Conservation (phyloP, 768 basidiomycete genomes). For the Tylopilus sp. region DNA sequence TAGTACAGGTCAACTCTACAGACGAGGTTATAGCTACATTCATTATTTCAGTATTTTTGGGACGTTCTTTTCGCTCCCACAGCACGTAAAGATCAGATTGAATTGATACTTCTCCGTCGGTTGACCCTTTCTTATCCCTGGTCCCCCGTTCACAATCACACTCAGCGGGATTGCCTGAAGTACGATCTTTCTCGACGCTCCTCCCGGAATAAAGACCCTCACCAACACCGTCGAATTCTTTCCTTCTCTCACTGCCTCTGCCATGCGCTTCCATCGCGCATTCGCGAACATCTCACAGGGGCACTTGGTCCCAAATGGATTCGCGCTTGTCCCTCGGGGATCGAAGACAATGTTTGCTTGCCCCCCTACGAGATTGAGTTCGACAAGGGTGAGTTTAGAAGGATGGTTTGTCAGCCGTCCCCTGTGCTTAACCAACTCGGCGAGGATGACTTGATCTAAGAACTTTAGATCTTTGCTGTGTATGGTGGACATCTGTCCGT, state of each 20-base stretch:
- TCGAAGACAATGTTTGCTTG: slow-evolving; percentile 17
- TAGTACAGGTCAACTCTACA: not conserved
- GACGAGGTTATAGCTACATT: not conserved
- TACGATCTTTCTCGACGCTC: slow-evolving; percentile 25
- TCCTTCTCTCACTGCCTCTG: slow-evolving; percentile 13
- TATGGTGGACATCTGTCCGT: slow-evolving; percentile 22
- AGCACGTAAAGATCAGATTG: slow-evolving; percentile 27
- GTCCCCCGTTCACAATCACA: slow-evolving; percentile 5
- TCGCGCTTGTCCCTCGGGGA: slow-evolving; percentile 16
- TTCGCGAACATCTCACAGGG: slow-evolving; percentile 22
- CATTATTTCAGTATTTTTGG: not conserved
- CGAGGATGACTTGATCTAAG: slow-evolving; percentile 24
- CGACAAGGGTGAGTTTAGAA: slow-evolving; percentile 23
- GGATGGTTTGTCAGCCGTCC: slow-evolving; percentile 7
- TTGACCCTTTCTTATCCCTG: not conserved
- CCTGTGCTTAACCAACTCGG: slow-evolving; percentile 22
- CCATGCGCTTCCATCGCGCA: slow-evolving; percentile 23
- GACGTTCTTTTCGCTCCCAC: slow-evolving; percentile 6
- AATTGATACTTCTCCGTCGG: slow-evolving; percentile 11
- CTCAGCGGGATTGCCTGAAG: slow-evolving; percentile 26
- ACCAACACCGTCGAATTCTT: slow-evolving; percentile 21
- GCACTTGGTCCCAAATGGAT: slow-evolving; percentile 25
- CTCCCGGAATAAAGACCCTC: slow-evolving; percentile 27
- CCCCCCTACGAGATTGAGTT: slow-evolving; percentile 22
- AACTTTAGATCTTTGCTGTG: slow-evolving; percentile 26